phyloP scores from a whole-genome alignment of 305 asterid genomes.

The Rubia tinctorum region DNA sequence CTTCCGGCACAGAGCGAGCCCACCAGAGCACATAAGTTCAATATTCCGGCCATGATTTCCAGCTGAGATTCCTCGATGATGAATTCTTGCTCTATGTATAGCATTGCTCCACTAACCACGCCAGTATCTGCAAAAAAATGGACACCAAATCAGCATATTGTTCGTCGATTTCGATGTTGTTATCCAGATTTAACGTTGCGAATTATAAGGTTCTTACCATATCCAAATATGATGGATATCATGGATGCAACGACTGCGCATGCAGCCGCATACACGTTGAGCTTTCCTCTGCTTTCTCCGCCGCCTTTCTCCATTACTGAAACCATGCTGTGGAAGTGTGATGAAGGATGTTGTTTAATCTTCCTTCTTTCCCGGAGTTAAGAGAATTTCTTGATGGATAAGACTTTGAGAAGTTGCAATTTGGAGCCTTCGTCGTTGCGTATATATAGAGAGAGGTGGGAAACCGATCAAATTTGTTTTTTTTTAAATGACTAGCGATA shows the following conservation, averaged over 20 bases:
- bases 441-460: not conserved
- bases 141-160: not conserved
- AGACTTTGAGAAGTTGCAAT: not conserved
- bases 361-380: not conserved
- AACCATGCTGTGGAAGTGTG: not conserved
- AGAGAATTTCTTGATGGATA: not conserved
- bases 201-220: constrained; percentile 30
- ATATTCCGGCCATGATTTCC: constrained; percentile 61
- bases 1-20: constrained; percentile 77
- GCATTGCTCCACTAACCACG: constrained; percentile 87
- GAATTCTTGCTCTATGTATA: constrained; percentile 67
- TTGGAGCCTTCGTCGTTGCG: not conserved
- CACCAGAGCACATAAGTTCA: constrained; percentile 60
- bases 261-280: constrained; percentile 55
- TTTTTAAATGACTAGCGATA: too few relatives aligned
- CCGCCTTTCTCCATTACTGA: constrained; percentile 29
- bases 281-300: constrained; percentile 21
- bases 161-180: too few relatives aligned
- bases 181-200: not conserved
- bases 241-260: constrained; percentile 68
- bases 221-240: constrained; percentile 74
- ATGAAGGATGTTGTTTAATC: not conserved
- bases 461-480: too few relatives aligned
- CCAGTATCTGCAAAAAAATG: constrained; percentile 57
- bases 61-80: constrained; percentile 41